phyloP scores from a whole-genome alignment of 805 yeast species.

The Debaryomyces maramus region DNA sequence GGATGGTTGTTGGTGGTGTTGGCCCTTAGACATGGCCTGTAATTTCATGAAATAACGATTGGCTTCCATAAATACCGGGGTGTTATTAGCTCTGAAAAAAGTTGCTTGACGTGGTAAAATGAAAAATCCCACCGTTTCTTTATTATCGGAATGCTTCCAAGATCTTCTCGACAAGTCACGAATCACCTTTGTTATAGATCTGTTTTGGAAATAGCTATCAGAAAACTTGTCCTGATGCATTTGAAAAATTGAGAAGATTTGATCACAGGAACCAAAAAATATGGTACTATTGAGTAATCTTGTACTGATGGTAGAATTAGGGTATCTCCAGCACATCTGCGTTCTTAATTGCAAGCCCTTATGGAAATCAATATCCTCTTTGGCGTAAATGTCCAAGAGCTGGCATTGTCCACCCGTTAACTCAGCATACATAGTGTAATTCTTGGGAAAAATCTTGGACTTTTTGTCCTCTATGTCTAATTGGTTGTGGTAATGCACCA shows the following conservation, averaged over 20 bases:
- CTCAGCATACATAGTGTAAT: constrained; percentile 66
- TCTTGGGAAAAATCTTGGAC: constrained; percentile 52
- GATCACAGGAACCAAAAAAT: constrained; percentile 41
- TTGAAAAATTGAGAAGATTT: constrained; percentile 52
- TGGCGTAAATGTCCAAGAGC: constrained; percentile 71
- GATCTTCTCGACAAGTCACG: constrained; percentile 89
- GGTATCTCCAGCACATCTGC: constrained; percentile 87
- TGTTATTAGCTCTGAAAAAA: constrained; percentile 76
- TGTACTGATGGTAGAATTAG: constrained; percentile 74
- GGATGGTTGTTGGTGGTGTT: constrained; percentile 23
- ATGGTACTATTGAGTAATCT: constrained; percentile 73
- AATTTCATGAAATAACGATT: constrained; percentile 73
- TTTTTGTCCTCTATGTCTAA: constrained; percentile 81
- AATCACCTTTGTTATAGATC: constrained; percentile 64
- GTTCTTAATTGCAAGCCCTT: constrained; percentile 78
- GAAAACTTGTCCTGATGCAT: constrained; percentile 31
- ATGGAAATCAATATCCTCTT: constrained; percentile 65
- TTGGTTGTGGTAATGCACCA: constrained; percentile 72
- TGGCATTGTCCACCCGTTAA: constrained; percentile 41
- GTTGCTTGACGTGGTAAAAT: constrained; percentile 67
- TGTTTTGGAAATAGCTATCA: constrained; percentile 40
- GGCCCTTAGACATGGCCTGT: constrained; percentile 47
- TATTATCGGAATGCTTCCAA: constrained; percentile 70
- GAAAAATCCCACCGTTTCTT: constrained; percentile 67
- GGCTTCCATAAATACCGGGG: constrained; percentile 85